phyloP scores from a whole-genome alignment of 1,139 yeast genomes.

The Scheffersomyces insectosa region DNA sequence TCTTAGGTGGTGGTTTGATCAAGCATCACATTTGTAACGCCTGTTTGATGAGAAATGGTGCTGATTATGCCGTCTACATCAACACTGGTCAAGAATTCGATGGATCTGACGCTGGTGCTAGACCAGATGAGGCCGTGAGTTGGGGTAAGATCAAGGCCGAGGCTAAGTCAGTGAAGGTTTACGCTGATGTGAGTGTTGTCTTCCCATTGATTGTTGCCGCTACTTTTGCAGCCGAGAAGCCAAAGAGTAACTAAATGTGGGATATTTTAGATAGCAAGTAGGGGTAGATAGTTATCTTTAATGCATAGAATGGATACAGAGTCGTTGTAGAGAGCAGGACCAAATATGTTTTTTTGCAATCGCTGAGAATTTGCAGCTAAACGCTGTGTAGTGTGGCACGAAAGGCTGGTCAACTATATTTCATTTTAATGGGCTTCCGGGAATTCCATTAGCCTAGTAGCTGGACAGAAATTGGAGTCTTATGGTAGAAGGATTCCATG shows the following conservation, averaged over 20 bases:
- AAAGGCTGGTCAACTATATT: no score
- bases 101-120: slow-evolving; percentile 98
- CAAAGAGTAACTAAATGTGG: slow-evolving; percentile 9
- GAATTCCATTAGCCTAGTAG: no score
- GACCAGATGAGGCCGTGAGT: slow-evolving; percentile 97
- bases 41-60: slow-evolving; percentile 98
- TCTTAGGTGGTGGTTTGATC: slow-evolving; percentile 93
- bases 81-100: slow-evolving; percentile 99
- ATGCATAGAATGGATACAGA: no score
- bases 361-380: no score
- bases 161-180: slow-evolving; percentile 87
- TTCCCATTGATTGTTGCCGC: slow-evolving; percentile 97
- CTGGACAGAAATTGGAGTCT: no score
- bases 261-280: no score
- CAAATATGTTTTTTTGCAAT: no score
- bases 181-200: slow-evolving; percentile 94
- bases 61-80: slow-evolving; percentile 94
- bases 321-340: no score
- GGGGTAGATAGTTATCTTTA: no score
- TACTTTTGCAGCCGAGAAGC: slow-evolving; percentile 70
- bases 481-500: no score
- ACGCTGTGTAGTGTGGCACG: no score
- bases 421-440: no score
- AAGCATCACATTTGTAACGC: slow-evolving; percentile 98
- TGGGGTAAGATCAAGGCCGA: slow-evolving; percentile 99